Base-by-base conservation (phyloP, 345 rosid species). In the Rhodamnia argentea region DNA sequence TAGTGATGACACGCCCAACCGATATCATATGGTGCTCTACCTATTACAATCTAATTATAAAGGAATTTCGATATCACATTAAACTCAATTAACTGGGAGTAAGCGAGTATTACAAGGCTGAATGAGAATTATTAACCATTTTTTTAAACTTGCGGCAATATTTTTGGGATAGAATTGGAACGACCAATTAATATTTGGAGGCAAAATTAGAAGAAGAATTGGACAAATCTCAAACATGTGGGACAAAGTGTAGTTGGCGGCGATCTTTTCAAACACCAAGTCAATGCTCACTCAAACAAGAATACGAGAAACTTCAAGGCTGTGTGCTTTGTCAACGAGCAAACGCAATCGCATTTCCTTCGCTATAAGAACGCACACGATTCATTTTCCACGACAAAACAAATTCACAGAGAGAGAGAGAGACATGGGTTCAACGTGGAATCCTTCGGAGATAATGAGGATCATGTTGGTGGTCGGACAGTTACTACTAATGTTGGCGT, bases 11-110 rank as follows among this genome's bases (percentile, higher is more conserved):
- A 59, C 0, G 2, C 1, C 3, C n/a, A 14, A 3, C 11, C 0
- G 0, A 27, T 62, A 22, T 62, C 16, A 27, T 3, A 62, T 8
- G 2, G 6, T 3, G 40, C 0, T 3, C 2, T 29, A 62, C 5
- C 40, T 14, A 27, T 62, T 62, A 62, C 40, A 9, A 10, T 62
- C 5, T 9, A 14, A 27, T 3, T 62, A 5, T 62, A 7, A 0
- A 62, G 3, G 40, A 62, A 14, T 62, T 14, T 2, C 0, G 1
- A 7, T 62, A 27, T 3, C 10, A 2, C 3, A 62, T 37, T 0
- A 4, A 5, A 62, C 75, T 62, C n/a, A 62, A 62, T 62, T 29
- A 62, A 62, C 2, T 0, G 11, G 9, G 0, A 62, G 10, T 0
- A 27, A 62, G 40, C 5, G 2, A 60, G 40, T 27, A 60, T 14